Percentiles rank a stretch among this genome's conserved stretches.
Conservation (phyloP, 2,329 filamentous ascomycete genomes). For the Epichloe baconii region DNA sequence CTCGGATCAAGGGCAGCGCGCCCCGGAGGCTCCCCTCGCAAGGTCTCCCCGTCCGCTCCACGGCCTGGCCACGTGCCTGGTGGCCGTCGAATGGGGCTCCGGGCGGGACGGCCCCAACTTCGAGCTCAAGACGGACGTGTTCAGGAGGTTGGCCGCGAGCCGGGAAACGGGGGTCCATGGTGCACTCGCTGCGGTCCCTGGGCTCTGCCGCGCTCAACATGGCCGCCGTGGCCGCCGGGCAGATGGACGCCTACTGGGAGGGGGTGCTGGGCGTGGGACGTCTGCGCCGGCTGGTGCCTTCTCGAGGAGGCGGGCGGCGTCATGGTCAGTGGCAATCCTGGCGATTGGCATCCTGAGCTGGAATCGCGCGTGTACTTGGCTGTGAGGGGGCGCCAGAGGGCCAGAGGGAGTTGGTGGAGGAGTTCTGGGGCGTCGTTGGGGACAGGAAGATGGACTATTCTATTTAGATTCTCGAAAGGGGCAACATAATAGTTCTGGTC, state of each 20-base stretch:
- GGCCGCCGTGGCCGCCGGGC: slow-evolving; percentile 57
- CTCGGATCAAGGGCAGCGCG: slow-evolving; percentile 28
- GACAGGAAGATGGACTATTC: slow-evolving; percentile 38
- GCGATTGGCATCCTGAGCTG: slow-evolving; percentile 51
- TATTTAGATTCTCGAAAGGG: slow-evolving; percentile 6
- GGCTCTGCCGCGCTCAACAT: slow-evolving; percentile 66
- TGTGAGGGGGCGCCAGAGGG: slow-evolving; percentile 45
- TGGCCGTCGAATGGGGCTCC: slow-evolving; percentile 63
- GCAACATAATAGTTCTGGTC: too few relatives aligned
- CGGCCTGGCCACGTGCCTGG: slow-evolving; percentile 48
- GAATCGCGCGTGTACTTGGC: slow-evolving; percentile 51
- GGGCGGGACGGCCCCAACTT: slow-evolving; percentile 58
- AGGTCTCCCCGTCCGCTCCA: slow-evolving; percentile 40
- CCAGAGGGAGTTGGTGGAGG: slow-evolving; percentile 48
- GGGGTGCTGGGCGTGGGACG: slow-evolving; percentile 83
- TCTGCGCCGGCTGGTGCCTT: slow-evolving; percentile 70
- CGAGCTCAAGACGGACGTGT: slow-evolving; percentile 53
- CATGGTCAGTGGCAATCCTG: slow-evolving; percentile 61
- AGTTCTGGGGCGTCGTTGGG: slow-evolving; percentile 50
- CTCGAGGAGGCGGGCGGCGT: slow-evolving; percentile 60
- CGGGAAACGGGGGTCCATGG: slow-evolving; percentile 61
- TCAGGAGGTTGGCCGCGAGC: slow-evolving; percentile 43
- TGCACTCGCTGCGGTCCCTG: slow-evolving; percentile 57
- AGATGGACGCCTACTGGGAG: slow-evolving; percentile 68
- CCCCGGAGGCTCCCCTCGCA: slow-evolving; percentile 26